Percentiles rank a stretch among this genome's conserved stretches.
Conservation (phyloP, 768 basidiomycete species). For the Ramaria rubella region DNA sequence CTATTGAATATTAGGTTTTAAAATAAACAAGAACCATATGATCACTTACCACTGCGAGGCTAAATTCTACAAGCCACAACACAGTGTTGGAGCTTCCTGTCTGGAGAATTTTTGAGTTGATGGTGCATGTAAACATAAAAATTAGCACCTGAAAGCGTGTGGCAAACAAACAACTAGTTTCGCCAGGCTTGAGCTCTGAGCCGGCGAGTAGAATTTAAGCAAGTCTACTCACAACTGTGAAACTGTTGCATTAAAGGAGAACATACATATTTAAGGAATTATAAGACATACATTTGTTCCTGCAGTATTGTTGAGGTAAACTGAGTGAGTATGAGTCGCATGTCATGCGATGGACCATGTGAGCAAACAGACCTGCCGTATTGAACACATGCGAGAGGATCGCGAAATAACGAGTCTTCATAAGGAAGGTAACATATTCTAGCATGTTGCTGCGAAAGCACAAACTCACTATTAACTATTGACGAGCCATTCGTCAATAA, state of each 20-base stretch:
- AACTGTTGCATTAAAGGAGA: not conserved
- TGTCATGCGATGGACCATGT: not conserved
- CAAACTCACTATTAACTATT: not conserved
- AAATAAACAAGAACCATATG: not conserved
- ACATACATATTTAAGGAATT: not conserved
- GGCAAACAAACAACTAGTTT: not conserved
- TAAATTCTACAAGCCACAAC: conserved; percentile 4
- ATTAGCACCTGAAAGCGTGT: not conserved
- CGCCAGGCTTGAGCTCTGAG: not conserved
- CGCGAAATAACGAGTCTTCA: not conserved
- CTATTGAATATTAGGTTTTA: not conserved
- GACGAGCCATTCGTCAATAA: not conserved
- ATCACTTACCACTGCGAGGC: conserved; percentile 1
- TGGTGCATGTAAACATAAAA: not conserved
- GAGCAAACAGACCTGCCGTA: not conserved
- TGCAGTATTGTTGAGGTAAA: conserved; percentile 7
- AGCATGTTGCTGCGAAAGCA: not conserved
- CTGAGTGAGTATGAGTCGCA: not conserved
- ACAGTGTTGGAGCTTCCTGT: not conserved
- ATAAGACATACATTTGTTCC: not conserved
- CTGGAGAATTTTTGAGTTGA: not conserved
- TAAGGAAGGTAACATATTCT: not conserved
- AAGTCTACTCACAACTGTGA: not conserved
- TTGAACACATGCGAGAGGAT: conserved; percentile 1
- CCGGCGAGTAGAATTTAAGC: not conserved